Evolutionary conservation across 495 filamentous ascomycete genomes (phyloP), one percentile per base, ranked within the genome.

Genomic region (Hypoxylon lenormandii): DNA sequence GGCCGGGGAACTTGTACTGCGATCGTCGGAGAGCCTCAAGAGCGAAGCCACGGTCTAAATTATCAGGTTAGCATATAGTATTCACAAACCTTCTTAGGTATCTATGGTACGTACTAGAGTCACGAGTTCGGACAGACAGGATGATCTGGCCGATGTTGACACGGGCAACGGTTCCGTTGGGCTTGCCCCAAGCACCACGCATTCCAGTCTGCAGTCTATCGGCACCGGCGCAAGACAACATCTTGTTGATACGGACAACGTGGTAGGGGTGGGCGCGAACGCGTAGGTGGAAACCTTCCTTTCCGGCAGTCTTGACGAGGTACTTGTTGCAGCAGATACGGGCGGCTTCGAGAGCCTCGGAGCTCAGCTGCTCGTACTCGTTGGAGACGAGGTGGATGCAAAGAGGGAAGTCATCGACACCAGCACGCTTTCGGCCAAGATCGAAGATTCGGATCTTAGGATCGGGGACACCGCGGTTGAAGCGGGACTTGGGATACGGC

Each of bases 221-320:
- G 89, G 95, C 95, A 84, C 95, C 95, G 76, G 95, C 95, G 81
- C 95, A 98, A 70, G 94, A 97, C 90, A 98, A 92, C 95, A 98
- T 98, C 88, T 98, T 98, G 92, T 98, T 98, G 92, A 98, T 98
- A 83, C 95, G 95, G 86, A 97, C 88, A 83, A 98, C 94, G 86
- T 98, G 95, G 93, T 91, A 97, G 66, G 95, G 95, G 88, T 98
- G 95, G 76, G 92, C 94, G 80, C 95, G 94, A 80, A 98, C 90
- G 75, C 95, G 94, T 76, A 98, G 85, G 83, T 98, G 95, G 93
- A 98, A 98, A 83, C 89, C 88, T 90, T 98, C 95, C 89, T 98
- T 98, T 84, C 95, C 95, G 80, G 91, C 90, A 75, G 86, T 83
- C 89, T 98, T 98, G 85, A 97, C 93, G 74, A 98, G 88, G 87